Evolutionary conservation across 257 asterid genomes (phyloP), one percentile per base, ranked within the genome.

Genomic region (Linaria vulgaris): DNA sequence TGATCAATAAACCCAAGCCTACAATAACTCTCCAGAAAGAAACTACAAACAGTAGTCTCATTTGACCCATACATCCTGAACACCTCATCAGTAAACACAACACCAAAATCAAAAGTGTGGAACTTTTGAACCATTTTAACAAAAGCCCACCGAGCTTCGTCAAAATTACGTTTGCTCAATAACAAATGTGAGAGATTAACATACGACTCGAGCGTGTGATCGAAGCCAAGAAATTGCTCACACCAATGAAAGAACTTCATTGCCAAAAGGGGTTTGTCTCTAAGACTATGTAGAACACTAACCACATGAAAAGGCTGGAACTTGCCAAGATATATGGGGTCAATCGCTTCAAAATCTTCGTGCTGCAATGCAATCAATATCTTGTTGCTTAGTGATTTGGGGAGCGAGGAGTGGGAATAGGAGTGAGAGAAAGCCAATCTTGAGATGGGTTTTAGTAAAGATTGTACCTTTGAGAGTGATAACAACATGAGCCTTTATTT

Each of bases 161-260:
- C 76, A 23, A 78, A 78, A 64, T 64, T 59, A 43, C 69, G 69
- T 21, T 55, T 58, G 53, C 52, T 22, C 47, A 78, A 54, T 63
- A 74, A 59, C 48, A 78, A 49, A 66, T 72, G 76, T n/a, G 52
- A 24, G 19, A 75, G 71, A 52, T 63, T 53, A 34, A 67, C 67
- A 59, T 71, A 50, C 11, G 78, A 71, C 25, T 68, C 51, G 38
- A 56, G n/a, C 19, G 80, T 47, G 70, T 78, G 83, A 56, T 59
- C 59, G 20, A 71, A 22, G 47, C 83, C 80, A 55, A 64, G 63
- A 44, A 69, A 48, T 64, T 58, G 66, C 63, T 79, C 81, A 56
- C 69, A 79, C 84, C 84, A 79, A 31, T 57, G 60, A 52, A 75
- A 69, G 60, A 79, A 75, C 64, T 66, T 72, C 27, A 79, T 52